Conservation (phyloP, 2,329 filamentous ascomycete species). For the Uncinocarpus reesii region DNA sequence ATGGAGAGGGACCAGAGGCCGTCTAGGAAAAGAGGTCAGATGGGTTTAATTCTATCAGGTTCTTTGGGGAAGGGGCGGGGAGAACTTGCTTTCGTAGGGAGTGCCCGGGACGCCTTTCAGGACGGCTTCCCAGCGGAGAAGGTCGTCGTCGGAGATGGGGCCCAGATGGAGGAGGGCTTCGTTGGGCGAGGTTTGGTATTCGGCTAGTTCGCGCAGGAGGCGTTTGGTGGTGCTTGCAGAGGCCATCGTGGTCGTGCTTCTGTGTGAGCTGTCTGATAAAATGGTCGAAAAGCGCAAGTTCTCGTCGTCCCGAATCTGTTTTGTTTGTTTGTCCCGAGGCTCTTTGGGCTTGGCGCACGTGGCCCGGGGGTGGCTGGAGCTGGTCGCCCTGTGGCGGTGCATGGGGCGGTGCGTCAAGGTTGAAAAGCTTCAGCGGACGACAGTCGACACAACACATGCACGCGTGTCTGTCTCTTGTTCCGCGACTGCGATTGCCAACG, state of each 20-base stretch:
- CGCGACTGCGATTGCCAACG: too few species aligned
- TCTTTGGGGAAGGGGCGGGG: neutral
- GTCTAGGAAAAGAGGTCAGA: constrained; percentile 29
- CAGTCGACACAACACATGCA: too few species aligned
- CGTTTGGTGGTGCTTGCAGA: constrained; percentile 43
- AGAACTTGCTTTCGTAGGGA: constrained; percentile 47
- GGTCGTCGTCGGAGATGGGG: constrained; percentile 46
- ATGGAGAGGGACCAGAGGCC: constrained; percentile 80
- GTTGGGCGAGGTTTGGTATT: constrained; percentile 47
- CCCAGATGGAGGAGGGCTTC: constrained; percentile 48
- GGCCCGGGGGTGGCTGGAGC: neutral
- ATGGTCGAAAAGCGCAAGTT: neutral
- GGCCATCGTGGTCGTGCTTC: constrained; percentile 7
- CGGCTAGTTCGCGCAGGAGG: constrained; percentile 51
- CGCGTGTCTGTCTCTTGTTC: too few species aligned
- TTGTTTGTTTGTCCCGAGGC: constrained; percentile 9
- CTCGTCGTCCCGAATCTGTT: too few species aligned
- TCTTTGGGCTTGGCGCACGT: neutral
- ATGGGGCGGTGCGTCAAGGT: neutral
- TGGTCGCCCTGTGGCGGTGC: constrained; percentile 1
- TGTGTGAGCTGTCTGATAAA: neutral
- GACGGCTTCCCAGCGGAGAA: constrained; percentile 51
- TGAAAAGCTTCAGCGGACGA: neutral
- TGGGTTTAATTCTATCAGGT: neutral
- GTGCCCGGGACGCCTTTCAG: constrained; percentile 50